Conservation (phyloP, 2,329 filamentous ascomycete genomes). For the Colletotrichum godetiae region DNA sequence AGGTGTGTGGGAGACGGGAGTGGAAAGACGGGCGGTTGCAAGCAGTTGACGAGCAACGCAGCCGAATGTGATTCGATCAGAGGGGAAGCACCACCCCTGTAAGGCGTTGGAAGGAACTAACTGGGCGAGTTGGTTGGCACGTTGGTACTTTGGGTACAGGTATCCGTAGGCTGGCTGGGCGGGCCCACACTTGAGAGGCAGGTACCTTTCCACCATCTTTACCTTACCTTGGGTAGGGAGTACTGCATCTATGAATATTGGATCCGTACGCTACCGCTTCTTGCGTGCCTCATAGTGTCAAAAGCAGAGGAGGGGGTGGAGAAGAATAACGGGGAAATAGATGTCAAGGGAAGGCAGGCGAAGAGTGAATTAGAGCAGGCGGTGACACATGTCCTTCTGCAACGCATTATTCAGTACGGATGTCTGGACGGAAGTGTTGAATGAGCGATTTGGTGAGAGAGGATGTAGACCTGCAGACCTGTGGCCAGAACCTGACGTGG, state of each 20-base stretch:
- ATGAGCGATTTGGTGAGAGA: background rate
- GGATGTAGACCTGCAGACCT: background rate
- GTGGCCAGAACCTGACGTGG: constrained; percentile 34
- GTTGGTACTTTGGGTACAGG: background rate
- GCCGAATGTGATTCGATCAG: constrained; percentile 28
- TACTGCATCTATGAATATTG: background rate
- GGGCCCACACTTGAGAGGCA: background rate
- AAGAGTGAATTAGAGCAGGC: background rate
- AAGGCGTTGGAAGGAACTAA: constrained; percentile 1
- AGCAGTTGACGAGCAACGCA: constrained; percentile 24
- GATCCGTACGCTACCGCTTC: background rate
- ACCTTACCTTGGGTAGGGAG: background rate
- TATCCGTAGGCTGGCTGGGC: background rate
- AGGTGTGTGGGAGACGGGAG: background rate
- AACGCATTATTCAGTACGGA: background rate
- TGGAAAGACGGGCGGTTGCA: constrained; percentile 26
- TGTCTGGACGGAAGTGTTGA: background rate
- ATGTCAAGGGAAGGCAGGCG: background rate
- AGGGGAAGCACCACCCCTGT: constrained; percentile 9
- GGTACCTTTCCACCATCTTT: too few species aligned
- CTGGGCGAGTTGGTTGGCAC: constrained; percentile 7
- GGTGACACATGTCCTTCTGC: constrained; percentile 3
- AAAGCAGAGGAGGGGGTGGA: background rate
- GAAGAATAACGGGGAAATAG: background rate
- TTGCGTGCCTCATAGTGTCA: background rate